Percentiles rank a stretch among this genome's conserved stretches.
phyloP scores from a whole-genome alignment of 202 grass and related monocot species.

The Bolboschoenoplectus hybrid region DNA sequence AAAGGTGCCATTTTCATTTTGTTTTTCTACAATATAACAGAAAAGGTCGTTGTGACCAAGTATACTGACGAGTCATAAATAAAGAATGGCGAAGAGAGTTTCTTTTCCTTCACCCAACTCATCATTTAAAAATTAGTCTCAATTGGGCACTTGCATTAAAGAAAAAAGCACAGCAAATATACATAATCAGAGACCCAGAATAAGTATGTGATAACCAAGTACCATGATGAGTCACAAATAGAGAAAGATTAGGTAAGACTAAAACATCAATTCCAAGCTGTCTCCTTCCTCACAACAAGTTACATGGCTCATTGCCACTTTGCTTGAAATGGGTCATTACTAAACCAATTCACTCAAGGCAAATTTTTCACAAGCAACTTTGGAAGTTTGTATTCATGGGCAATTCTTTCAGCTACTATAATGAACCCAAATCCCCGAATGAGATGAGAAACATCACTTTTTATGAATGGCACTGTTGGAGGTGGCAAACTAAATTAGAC shows the following conservation, averaged over 20 bases:
- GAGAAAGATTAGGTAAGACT: conserved; percentile 3
- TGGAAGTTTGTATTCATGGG: not conserved
- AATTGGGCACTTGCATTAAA: not conserved
- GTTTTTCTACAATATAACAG: not conserved
- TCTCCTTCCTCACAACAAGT: conserved; percentile 16
- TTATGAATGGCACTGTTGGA: not conserved
- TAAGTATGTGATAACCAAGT: not conserved
- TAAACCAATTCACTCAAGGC: not conserved
- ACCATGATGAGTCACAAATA: not conserved
- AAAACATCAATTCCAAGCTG: not conserved
- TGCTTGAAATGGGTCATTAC: not conserved
- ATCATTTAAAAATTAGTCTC: not conserved
- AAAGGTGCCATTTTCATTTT: not conserved
- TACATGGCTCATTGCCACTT: not conserved
- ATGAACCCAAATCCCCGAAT: conserved; percentile 1
- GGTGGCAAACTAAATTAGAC: not conserved
- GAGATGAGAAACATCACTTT: not conserved
- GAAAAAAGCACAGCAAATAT: not conserved
- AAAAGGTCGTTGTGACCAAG: not conserved
- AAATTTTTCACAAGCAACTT: not conserved
- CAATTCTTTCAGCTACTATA: not conserved
- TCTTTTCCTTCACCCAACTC: not conserved
- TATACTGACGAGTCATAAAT: not conserved
- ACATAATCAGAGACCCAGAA: not conserved
- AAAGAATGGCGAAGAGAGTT: not conserved